Conservation (phyloP, 768 basidiomycete species). For the Mycena haematopus region DNA sequence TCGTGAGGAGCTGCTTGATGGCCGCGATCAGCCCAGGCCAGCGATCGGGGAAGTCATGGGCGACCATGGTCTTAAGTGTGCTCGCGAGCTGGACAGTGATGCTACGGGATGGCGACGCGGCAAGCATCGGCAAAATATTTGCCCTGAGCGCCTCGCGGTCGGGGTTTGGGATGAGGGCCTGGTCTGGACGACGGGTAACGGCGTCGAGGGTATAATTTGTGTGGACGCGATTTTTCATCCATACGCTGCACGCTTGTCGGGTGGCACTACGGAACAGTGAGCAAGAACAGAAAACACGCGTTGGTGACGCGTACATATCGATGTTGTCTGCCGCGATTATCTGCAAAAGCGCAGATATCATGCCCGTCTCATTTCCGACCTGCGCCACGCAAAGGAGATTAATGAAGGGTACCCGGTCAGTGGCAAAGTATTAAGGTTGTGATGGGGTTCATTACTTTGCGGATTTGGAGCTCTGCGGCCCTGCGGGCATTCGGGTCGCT, state of each 20-base stretch:
- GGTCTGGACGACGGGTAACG: conserved; percentile 58
- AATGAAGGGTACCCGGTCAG: conserved; percentile 19
- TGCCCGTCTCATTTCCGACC: conserved; percentile 82
- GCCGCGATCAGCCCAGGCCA: conserved; percentile 78
- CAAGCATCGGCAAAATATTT: conserved; percentile 72
- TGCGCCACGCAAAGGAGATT: conserved; percentile 35
- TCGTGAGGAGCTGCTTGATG: conserved; percentile 67
- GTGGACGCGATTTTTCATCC: conserved; percentile 89
- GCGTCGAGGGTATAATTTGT: conserved; percentile 64
- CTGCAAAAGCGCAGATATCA: conserved; percentile 83
- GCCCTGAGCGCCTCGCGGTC: conserved; percentile 79
- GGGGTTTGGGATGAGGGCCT: conserved; percentile 62
- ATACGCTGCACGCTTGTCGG: conserved; percentile 86
- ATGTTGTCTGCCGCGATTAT: conserved; percentile 82
- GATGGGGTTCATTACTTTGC: conserved; percentile 59
- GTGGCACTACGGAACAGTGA: conserved; percentile 58
- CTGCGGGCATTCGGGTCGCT: conserved; percentile 89
- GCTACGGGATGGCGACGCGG: conserved; percentile 65
- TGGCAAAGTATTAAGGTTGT: conserved; percentile 1
- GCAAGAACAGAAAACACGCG: conserved; percentile 40
- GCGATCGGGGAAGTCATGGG: conserved; percentile 77
- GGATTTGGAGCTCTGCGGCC: conserved; percentile 85
- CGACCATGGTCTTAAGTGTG: conserved; percentile 74
- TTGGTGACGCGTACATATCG: conserved; percentile 66
- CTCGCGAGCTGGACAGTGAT: conserved; percentile 81